Base-by-base conservation (phyloP, 106 monocot genomes). In the Dendrobium nobile region DNA sequence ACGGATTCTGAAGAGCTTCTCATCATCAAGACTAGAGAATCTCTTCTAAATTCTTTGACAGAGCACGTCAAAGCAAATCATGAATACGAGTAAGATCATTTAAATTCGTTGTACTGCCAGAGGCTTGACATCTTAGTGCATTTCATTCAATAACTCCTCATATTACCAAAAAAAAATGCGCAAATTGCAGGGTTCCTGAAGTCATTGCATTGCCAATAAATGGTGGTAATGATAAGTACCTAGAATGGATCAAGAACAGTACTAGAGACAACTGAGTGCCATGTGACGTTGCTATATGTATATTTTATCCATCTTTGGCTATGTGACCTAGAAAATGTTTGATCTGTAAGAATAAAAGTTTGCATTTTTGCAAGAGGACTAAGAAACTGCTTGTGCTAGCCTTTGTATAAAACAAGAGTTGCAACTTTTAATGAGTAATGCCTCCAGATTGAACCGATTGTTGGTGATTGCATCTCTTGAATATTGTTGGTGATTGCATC, bases 61-160 rank as follows among this genome's bases (percentile, higher is more conserved):
- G 91, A 91, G 68, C 98, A 95, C 86, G 98, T 98, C 47, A 98
- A 98, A 77, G 40, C 90, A 58, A 92, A 98, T 79, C 98, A 98
- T 85, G 92, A 92, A 89, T 92, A 98, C 40, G 98, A 99, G 95
- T 95, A 99, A 88, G 85, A 18, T 45, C 1, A 2, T 22, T 11
- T 70, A 70, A 15, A 37, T 70, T 70, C 33, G 3, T 61, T 61
- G 22, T 61, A 9, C 9, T 13, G 19, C 11, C 18, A 4, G 19
- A 58, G 58, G 58, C 20, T 22, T 61, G 61, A 61, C 22, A 61
- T 22, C 22, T 61, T 5, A 61, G 61, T 22, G 6, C 61, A 61
- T 61, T 61, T 61, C n/a, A 6, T 61, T n/a, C 17, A 56, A 19
- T 56, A 15, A 11, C 15, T 19, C 56, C 9, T 45, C 18, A 56